phyloP scores from a whole-genome alignment of 208 protist species.

The Acanthamoeba healyi region DNA sequence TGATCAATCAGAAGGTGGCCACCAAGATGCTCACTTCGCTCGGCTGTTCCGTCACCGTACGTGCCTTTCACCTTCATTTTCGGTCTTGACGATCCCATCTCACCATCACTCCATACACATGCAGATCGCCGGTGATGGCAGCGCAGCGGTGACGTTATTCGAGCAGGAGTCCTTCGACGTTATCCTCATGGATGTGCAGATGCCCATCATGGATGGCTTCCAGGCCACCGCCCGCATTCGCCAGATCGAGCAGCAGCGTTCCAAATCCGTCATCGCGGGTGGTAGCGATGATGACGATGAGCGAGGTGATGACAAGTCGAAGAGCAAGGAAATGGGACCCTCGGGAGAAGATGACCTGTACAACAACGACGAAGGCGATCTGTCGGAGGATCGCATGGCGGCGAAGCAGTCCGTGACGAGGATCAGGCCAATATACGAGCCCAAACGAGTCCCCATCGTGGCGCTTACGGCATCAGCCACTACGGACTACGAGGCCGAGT shows the following conservation, averaged over 20 bases:
- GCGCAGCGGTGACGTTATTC: background rate
- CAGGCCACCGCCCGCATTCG: conserved; percentile 42
- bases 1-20: conserved; percentile 47
- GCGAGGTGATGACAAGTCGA: background rate
- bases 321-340: background rate
- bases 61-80: background rate
- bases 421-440: background rate
- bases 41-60: conserved; percentile 2
- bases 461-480: background rate
- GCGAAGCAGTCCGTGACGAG: background rate
- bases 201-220: conserved; percentile 70
- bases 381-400: no score
- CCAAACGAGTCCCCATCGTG: background rate
- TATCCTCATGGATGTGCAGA: conserved; percentile 54
- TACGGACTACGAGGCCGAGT: background rate
- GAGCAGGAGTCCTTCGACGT: background rate
- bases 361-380: background rate
- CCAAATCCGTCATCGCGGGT: background rate
- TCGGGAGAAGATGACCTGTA: background rate
- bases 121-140: background rate
- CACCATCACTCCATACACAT: background rate
- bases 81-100: no score
- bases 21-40: conserved; percentile 41
- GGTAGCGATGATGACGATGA: background rate
- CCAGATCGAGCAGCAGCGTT: background rate